Conservation (phyloP, 1,284 basidiomycete species). For the Stygiomarasmius scandens region DNA sequence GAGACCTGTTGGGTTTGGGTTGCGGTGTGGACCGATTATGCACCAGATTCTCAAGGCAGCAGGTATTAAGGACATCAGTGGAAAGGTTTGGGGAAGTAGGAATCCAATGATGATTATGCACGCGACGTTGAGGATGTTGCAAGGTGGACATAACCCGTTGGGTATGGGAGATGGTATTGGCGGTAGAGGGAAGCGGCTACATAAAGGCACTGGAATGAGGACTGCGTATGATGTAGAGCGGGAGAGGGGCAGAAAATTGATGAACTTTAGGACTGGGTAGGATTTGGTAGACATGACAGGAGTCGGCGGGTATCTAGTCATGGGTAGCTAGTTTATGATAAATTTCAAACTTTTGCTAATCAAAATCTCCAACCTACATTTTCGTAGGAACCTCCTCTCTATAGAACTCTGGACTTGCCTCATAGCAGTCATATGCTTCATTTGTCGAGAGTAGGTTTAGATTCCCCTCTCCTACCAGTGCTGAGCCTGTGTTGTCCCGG, state of each 20-base stretch:
- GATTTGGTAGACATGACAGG: background rate
- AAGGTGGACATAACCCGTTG: constrained; percentile 73
- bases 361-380: no score
- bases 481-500: no score
- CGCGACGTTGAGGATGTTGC: constrained; percentile 65
- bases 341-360: background rate
- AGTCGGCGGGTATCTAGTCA: background rate
- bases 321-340: background rate
- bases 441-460: no score
- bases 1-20: constrained; percentile 91
- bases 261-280: constrained; percentile 49
- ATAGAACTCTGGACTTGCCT: no score
- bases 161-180: constrained; percentile 79
- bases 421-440: no score
- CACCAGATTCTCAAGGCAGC: constrained; percentile 90
- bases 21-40: constrained; percentile 87
- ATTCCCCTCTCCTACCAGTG: no score
- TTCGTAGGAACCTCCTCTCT: no score
- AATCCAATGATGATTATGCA: constrained; percentile 72
- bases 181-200: constrained; percentile 65
- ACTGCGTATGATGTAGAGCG: constrained; percentile 68
- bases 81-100: constrained; percentile 91
- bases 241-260: constrained; percentile 69
- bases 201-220: constrained; percentile 70
- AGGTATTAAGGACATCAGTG: constrained; percentile 92